Evolutionary conservation across 23 red algal species (phyloP), one percentile per base, ranked within the genome.

Genomic region (Gracilaria domingensis): DNA sequence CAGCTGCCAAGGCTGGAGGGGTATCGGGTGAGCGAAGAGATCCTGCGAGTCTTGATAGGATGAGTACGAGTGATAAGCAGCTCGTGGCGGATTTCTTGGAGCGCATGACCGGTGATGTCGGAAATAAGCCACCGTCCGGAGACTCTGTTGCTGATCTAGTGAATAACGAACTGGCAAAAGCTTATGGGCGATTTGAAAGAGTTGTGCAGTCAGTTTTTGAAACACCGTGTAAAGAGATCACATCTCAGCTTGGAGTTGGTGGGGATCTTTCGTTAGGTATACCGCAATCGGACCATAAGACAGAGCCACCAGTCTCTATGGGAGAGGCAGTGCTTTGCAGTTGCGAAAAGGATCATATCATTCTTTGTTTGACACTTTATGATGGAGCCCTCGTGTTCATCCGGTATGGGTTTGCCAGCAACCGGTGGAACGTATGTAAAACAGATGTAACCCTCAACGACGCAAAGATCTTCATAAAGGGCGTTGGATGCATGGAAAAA

Each of bases 1-100:
- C 87, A 21, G 74, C 87, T 37, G 75, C 76, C 20, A 81, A 59
- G 55, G 87, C 87, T 47, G 87, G 87, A 0, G 87, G 87, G 32
- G 29, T 25, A 56, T 53, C 84, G 14, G 49, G 11, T 38, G 62
- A 75, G 37, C 34, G 66, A 39, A 32, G 66, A 75, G 58, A 60
- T 32, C 37, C 14, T 16, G 28, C 67, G 37, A 57, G 24, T 13
- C 34, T 72, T 42, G 40, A 48, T 38, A 87, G 73, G 21, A 57
- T 87, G 0, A 74, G 66, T 0, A 38, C 47, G 39, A 51, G 77
- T 26, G 84, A 87, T 58, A 71, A 32, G 11, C 24, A 59, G 14
- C 34, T 87, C 11, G 84, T 76, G 51, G 59, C 66, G 25, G 67
- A 75, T 36, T 87, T 87, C 65, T 87, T 87, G 24, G 47, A 87